Conservation (phyloP, 1,284 basidiomycete species). For the Ganoderma boninense region DNA sequence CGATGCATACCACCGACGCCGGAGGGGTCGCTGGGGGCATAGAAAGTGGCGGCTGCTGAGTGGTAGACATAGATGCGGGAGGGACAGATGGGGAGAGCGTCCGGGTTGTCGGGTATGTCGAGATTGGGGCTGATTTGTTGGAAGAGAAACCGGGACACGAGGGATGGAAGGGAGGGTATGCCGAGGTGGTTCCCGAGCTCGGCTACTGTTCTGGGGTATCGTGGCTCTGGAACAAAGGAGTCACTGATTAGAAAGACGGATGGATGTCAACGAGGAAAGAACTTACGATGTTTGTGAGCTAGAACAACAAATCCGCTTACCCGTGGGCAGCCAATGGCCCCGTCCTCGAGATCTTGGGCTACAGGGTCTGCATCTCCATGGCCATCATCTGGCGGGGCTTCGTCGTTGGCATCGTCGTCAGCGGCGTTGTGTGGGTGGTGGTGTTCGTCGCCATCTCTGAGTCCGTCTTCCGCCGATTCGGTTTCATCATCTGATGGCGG, state of each 20-base stretch:
- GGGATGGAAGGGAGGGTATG: background rate
- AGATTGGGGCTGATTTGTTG: constrained; percentile 18
- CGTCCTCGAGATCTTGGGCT: no score
- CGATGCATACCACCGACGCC: constrained; percentile 36
- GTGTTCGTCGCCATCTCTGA: no score
- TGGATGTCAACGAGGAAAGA: no score
- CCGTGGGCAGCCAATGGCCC: no score
- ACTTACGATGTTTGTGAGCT: constrained; percentile 1
- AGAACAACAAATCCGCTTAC: background rate
- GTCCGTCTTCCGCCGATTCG: no score
- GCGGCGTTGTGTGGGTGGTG: no score
- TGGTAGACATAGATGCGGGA: constrained; percentile 13
- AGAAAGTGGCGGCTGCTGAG: constrained; percentile 30
- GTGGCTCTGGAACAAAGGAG: no score
- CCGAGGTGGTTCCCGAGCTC: background rate
- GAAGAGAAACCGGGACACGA: constrained; percentile 26
- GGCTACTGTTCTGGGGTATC: background rate
- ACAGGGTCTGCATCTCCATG: no score
- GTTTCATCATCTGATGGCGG: no score
- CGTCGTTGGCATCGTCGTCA: no score
- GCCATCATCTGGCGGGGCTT: no score
- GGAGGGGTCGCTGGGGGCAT: constrained; percentile 39
- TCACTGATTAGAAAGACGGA: no score
- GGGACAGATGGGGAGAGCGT: background rate
- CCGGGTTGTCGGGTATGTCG: background rate